Conservation (phyloP, 2,329 filamentous ascomycete species). For the Aureobasidium sp. region DNA sequence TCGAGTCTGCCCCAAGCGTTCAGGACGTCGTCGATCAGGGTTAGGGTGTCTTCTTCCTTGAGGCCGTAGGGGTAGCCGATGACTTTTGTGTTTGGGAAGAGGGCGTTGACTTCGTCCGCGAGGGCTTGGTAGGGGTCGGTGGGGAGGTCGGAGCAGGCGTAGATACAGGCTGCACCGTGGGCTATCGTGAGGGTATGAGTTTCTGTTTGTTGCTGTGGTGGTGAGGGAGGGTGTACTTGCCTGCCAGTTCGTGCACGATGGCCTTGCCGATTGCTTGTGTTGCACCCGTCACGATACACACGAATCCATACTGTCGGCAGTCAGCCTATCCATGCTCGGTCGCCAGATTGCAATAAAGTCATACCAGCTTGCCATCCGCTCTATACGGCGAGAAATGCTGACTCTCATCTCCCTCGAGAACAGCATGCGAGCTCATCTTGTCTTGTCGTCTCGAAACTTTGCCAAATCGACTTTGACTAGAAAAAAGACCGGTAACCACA, state of each 20-base stretch:
- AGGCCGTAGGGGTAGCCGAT: constrained; percentile 53
- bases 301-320: constrained; percentile 47
- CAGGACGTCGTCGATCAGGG: constrained; percentile 53
- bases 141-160: constrained; percentile 44
- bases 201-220: not conserved
- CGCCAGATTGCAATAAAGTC: constrained; percentile 12
- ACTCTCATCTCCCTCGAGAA: constrained; percentile 16
- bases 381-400: constrained; percentile 50
- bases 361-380: constrained; percentile 47
- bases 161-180: constrained; percentile 56
- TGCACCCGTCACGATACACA: constrained; percentile 55
- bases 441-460: not conserved
- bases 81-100: constrained; percentile 48
- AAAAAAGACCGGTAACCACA: not conserved
- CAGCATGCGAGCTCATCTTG: constrained; percentile 2
- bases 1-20: constrained; percentile 53
- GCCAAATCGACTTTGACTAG: not conserved
- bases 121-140: constrained; percentile 35
- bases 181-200: constrained; percentile 30
- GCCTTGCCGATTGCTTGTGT: constrained; percentile 52
- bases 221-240: constrained; percentile 25
- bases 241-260: constrained; percentile 51
- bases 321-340: not conserved
- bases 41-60: constrained; percentile 51
- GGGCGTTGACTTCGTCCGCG: constrained; percentile 33